Base-by-base conservation (phyloP, 2,329 filamentous ascomycete genomes). In the Sporothrix schenckii region DNA sequence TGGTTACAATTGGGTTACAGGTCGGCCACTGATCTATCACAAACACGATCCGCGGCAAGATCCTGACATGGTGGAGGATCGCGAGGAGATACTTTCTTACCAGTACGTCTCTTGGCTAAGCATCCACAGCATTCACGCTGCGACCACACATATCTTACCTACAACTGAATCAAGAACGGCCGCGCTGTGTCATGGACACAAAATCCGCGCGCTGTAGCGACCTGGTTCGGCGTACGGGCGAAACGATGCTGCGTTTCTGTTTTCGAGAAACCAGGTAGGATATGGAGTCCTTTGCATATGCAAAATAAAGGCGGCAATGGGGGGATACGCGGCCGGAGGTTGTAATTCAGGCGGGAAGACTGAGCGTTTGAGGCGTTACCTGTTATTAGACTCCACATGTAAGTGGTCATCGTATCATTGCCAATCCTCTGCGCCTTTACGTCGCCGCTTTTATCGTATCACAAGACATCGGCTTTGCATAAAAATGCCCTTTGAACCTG, bases 31-130 rank as follows among this genome's bases (percentile, higher is more conserved):
- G 27, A 47, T 52, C 47, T 30, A 66, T 66, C 63, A 66, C 44
- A 39, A 49, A 34, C 21, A n/a, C 44, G 61, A 50, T 65, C 30
- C 24, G 30, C 58, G 58, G 61, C 61, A 49, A 65, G 63, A 52
- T 66, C 27, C 47, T 50, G 63, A 16, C 24, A 14, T 39, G 27
- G 49, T 66, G 47, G 47, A 52, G 63, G 63, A 47, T 66, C 63
- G 63, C 63, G 63, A 66, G 47, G 24, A 66, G 63, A 21, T 65
- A 5, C 61, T 41, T 41, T 49, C 24, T 65, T 50, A 41, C 24
- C 34, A 44, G 10, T 19, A 14, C 44, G 47, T 49, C 44, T n/a
- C 44, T 30, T 65, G 24, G 61, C 61, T 49, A 49, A n/a, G 47
- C 47, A 5, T 58, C 16, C 39, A 63, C 39, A 63, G 58, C 58